A percentile compares a stretch with the other conserved stretches of the same genome.
These are phyloP conservation scores for Bondarzewia mesenterica DNA, from an alignment of 1,284 basidiomycete genomes.

Conservation along the genomic window DNA sequence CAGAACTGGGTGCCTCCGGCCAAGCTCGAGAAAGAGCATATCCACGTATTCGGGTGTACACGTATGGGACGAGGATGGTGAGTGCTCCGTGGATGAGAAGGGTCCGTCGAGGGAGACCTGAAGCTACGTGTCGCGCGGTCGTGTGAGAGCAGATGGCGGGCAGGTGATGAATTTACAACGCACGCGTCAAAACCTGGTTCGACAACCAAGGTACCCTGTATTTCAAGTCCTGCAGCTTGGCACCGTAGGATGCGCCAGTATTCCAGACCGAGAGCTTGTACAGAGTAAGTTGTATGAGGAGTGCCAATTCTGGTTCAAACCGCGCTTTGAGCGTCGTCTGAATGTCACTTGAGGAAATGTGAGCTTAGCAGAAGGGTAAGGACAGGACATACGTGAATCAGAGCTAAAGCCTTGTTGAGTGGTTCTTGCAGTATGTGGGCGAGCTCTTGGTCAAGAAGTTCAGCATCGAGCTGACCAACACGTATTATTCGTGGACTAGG, in stretches of 20 bases:
- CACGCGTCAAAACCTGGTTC: conserved; percentile 25
- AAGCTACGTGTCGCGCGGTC: conserved; percentile 31
- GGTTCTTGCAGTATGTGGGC: conserved; percentile 79
- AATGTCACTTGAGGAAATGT: background rate
- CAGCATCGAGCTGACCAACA: conserved; percentile 90
- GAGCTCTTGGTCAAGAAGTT: conserved; percentile 88
- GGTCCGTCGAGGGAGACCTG: conserved; percentile 50
- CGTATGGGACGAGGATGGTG: conserved; percentile 74
- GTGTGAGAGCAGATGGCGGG: conserved; percentile 3
- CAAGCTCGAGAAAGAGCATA: conserved; percentile 80
- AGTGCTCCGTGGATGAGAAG: conserved; percentile 66
- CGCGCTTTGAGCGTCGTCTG: conserved; percentile 57
- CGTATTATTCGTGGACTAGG: conserved; percentile 52
- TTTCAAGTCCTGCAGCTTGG: conserved; percentile 81
- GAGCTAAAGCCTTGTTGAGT: conserved; percentile 65
- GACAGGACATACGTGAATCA: conserved; percentile 52
- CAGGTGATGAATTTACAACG: conserved; percentile 13
- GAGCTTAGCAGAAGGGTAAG: background rate
- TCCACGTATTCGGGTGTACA: conserved; percentile 64
- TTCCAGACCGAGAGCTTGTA: conserved; percentile 86
- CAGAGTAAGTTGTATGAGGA: conserved; percentile 71
- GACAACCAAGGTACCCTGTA: conserved; percentile 33
- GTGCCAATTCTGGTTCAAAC: conserved; percentile 75
- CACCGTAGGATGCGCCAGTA: conserved; percentile 81
- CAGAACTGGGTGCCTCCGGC: conserved; percentile 82